A percentile compares a stretch with the other conserved stretches of the same genome.
phyloP scores from a whole-genome alignment of 768 basidiomycete species.

The Lactifluus volemus region DNA sequence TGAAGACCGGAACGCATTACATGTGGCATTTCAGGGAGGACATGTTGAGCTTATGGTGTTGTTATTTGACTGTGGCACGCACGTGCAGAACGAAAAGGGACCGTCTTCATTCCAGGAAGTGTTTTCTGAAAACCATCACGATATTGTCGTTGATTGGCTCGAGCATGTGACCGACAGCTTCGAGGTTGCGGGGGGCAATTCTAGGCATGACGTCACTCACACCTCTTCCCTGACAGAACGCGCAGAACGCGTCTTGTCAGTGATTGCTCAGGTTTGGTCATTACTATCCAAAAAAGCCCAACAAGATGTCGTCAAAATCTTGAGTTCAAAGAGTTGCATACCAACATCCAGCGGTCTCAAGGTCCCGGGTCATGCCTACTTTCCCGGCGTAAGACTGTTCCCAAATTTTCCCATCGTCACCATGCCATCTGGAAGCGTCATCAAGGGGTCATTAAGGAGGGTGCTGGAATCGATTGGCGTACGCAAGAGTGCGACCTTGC shows the following conservation, averaged over 20 bases:
- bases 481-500: constrained; percentile 84
- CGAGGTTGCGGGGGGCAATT: constrained; percentile 31
- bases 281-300: constrained; percentile 41
- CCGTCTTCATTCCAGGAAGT: no score
- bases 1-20: no score
- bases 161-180: constrained; percentile 45
- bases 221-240: constrained; percentile 47
- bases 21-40: no score
- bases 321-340: constrained; percentile 40
- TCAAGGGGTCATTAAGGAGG: constrained; percentile 69
- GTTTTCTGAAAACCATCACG: no score
- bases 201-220: constrained; percentile 50
- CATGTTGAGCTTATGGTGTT: no score
- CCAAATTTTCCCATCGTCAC: constrained; percentile 77
- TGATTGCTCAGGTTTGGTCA: constrained; percentile 66
- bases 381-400: constrained; percentile 79
- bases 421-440: constrained; percentile 49
- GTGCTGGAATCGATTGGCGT: constrained; percentile 70
- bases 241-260: constrained; percentile 66
- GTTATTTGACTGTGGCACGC: no score
- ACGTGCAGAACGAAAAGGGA: no score
- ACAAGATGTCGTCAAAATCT: constrained; percentile 31
- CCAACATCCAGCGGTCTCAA: constrained; percentile 60
- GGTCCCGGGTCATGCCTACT: constrained; percentile 67
- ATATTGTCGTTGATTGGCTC: constrained; percentile 60